Base-by-base conservation (phyloP, 306 rosid genomes). In the Cucumis hystrix region DNA sequence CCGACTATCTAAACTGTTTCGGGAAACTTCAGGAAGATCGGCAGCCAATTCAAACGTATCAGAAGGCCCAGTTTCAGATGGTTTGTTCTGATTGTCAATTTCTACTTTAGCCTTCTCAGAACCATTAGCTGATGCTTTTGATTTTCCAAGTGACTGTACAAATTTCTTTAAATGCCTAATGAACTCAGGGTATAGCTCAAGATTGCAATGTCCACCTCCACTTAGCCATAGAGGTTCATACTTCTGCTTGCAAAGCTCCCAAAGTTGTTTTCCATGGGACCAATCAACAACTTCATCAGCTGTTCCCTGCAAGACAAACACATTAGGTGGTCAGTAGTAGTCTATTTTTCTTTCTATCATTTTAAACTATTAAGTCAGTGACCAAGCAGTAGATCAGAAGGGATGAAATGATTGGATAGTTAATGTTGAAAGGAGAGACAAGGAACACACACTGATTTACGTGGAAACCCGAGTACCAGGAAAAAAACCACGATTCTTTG, bases 1-100 rank as follows among this genome's bases (percentile, higher is more conserved):
- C 52, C 96, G 88, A 80, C 98, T 94, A 87, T 94, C 97, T 88
- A 91, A 90, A 87, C 98, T 94, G 97, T 94, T 94, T 77, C 98
- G 88, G 83, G 97, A 91, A 83, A 89, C 91, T 82, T 94, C 97
- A 3, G 92, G 96, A 84, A 83, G 75, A 84, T 91, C 88, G 10
- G 85, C 68, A 71, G 79, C 83, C 82, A 84, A 66, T 78, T 87
- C 88, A 45, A 80, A 73, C 58, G 93, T 77, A 84, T 84, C 84
- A 23, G 91, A 82, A 60, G 91, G 74, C 71, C 91, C 98, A 65
- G 68, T 61, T 79, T 90, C 95, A 10, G 93, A 54, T 57, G 84
- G 87, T 83, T 90, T 82, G 82, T 75, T 83, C 77, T 85, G 80
- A 72, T 16, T 79, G 77, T 86, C 89, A 51, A 87, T 79, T 72